These are phyloP conservation scores for Euptelea pleiosperma DNA, from an alignment of 164 flowering plant genomes.

Conservation along the genomic window DNA sequence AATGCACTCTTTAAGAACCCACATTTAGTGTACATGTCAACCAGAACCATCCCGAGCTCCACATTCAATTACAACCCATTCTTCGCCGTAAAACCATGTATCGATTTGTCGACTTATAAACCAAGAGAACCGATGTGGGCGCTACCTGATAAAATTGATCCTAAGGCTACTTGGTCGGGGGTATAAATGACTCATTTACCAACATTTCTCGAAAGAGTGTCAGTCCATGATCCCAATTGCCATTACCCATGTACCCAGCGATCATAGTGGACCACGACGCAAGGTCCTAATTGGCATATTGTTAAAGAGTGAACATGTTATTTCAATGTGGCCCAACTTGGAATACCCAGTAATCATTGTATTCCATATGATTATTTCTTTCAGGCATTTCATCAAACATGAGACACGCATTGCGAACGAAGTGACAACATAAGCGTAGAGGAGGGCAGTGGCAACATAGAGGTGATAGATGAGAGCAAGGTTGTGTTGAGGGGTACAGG, in stretches of 20 bases:
- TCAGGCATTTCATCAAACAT: conserved; percentile 69
- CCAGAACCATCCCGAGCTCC: conserved; percentile 44
- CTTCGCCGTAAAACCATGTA: conserved; percentile 48
- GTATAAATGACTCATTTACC: conserved; percentile 25
- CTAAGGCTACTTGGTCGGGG: conserved; percentile 38
- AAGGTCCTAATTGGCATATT: conserved; percentile 39
- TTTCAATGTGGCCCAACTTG: conserved; percentile 28
- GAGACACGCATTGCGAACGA: conserved; percentile 33
- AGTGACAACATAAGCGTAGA: conserved; percentile 27
- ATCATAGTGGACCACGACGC: conserved; percentile 69
- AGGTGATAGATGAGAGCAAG: conserved; percentile 35
- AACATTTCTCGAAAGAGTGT: conserved; percentile 46
- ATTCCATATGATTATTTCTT: conserved; percentile 57
- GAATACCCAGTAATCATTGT: conserved; percentile 55
- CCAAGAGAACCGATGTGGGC: conserved; percentile 48
- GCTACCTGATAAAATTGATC: conserved; percentile 46
- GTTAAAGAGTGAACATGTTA: conserved; percentile 42
- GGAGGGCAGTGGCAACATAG: conserved; percentile 49
- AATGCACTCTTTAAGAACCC: conserved; percentile 35
- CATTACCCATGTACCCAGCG: conserved; percentile 35
- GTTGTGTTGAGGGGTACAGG: conserved; percentile 29
- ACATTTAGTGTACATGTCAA: conserved; percentile 55
- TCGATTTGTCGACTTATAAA: conserved; percentile 47
- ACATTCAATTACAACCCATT: conserved; percentile 43
- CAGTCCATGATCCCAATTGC: conserved; percentile 33